Conservation (phyloP, 2,329 filamentous ascomycete genomes). For the Sclerotinia nivalis region DNA sequence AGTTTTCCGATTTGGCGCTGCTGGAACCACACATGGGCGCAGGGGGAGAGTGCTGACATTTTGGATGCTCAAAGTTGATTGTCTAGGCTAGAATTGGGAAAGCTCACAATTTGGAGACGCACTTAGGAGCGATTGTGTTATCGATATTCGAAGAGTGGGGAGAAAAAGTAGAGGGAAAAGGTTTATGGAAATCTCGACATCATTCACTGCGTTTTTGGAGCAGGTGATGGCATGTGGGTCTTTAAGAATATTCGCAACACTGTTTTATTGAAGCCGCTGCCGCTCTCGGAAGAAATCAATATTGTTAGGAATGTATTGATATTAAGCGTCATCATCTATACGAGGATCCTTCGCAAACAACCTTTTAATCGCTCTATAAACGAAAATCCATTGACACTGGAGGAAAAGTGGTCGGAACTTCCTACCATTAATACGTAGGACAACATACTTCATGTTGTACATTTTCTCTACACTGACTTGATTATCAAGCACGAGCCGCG, state of each 20-base stretch:
- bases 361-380: neutral
- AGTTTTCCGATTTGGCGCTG: conserved; percentile 8
- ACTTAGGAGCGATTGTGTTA: neutral
- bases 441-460: neutral
- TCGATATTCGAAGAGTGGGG: neutral
- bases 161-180: too few species aligned
- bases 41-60: neutral
- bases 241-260: neutral
- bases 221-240: conserved; percentile 8
- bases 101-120: neutral
- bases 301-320: neutral
- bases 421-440: neutral
- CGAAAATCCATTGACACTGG: neutral
- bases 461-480: neutral
- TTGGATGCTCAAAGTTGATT: neutral
- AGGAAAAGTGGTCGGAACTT: too few species aligned
- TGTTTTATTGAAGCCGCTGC: neutral
- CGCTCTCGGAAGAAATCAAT: neutral
- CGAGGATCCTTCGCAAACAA: neutral
- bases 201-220: neutral
- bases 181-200: neutral
- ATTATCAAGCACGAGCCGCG: too few species aligned
- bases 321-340: neutral
- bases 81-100: neutral
- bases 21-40: neutral